phyloP scores from a whole-genome alignment of 176 grass and related monocot genomes.

The Urochloa ruziziensis region DNA sequence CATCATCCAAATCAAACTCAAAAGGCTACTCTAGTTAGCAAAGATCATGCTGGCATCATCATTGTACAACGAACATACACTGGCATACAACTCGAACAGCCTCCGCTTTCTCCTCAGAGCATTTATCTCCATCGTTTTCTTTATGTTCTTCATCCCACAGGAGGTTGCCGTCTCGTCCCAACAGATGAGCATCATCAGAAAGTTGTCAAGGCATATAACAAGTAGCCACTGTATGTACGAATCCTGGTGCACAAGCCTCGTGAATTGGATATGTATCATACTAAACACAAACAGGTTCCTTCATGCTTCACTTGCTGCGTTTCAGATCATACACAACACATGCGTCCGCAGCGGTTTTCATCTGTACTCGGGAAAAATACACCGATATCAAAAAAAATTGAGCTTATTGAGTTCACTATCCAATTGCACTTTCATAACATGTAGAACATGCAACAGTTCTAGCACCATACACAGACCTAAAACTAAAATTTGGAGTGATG shows the following conservation, averaged over 20 bases:
- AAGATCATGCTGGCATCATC: background rate
- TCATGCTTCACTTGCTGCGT: conserved; percentile 59
- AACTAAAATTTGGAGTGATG: background rate
- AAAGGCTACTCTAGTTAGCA: background rate
- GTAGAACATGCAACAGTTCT: background rate
- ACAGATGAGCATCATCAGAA: background rate
- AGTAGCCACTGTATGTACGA: conserved; percentile 15
- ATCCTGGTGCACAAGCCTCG: conserved; percentile 22
- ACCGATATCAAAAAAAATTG: background rate
- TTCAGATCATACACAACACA: conserved; percentile 68
- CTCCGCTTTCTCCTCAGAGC: background rate
- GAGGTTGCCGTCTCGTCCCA: background rate
- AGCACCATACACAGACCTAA: background rate
- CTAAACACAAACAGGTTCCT: background rate
- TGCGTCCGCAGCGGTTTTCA: conserved; percentile 82
- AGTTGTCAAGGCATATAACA: conserved; percentile 10
- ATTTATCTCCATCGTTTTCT: background rate
- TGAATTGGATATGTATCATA: conserved; percentile 14
- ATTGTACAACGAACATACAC: background rate
- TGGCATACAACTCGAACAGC: background rate
- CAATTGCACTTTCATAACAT: background rate
- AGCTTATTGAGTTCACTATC: background rate
- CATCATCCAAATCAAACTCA: background rate
- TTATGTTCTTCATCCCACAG: conserved; percentile 2
- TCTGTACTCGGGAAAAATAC: conserved; percentile 35